Percentiles rank a stretch among this genome's conserved stretches.
These are phyloP conservation scores for Cyberlindnera misumaiensis DNA, from an alignment of 805 yeast genomes.

Conservation along the genomic window DNA sequence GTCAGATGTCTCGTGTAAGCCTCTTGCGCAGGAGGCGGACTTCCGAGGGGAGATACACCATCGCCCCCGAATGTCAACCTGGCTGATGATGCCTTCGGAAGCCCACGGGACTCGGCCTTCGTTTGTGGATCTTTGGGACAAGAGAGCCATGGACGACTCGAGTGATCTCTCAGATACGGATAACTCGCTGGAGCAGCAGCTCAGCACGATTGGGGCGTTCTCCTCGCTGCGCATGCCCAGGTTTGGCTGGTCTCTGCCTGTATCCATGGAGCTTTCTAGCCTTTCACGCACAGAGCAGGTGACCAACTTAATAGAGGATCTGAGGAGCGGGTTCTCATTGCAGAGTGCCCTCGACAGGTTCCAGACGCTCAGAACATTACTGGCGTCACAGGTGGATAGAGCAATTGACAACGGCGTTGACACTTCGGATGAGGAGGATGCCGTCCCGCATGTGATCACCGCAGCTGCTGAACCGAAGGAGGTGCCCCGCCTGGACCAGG, in stretches of 20 bases:
- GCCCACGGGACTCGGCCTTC: no score
- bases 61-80: no score
- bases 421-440: constrained; percentile 24
- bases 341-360: constrained; percentile 46
- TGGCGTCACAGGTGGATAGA: constrained; percentile 25
- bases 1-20: no score
- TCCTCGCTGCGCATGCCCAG: constrained; percentile 16
- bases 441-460: constrained; percentile 52
- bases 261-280: neutral
- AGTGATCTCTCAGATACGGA: constrained; percentile 19
- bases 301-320: constrained; percentile 28
- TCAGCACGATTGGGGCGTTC: constrained; percentile 45
- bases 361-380: constrained; percentile 29
- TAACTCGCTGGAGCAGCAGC: constrained; percentile 36
- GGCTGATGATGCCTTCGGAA: no score
- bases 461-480: constrained; percentile 40
- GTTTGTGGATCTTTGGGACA: no score
- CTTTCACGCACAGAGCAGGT: constrained; percentile 25
- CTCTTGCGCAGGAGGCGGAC: no score
- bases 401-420: constrained; percentile 26
- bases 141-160: constrained; percentile 2
- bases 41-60: no score
- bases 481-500: constrained; percentile 44
- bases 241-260: constrained; percentile 13
- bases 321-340: constrained; percentile 40